Conservation (phyloP, 306 rosid genomes). For the Albizia julibrissin region DNA sequence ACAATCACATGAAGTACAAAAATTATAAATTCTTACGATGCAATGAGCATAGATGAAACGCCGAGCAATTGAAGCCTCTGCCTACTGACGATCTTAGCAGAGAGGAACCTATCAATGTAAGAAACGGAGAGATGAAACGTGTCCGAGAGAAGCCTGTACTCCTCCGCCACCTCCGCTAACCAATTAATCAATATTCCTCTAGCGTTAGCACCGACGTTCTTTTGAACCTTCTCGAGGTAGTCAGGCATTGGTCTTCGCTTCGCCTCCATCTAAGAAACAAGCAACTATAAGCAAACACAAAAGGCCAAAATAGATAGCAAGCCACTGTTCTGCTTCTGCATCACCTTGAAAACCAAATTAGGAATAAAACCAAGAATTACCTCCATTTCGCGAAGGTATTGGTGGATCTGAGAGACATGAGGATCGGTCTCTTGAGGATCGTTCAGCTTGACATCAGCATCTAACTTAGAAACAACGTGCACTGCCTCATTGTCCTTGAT, state of each 20-base stretch:
- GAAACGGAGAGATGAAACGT: constrained; percentile 62
- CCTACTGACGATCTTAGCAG: constrained; percentile 40
- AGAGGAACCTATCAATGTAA: constrained; percentile 65
- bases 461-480: background rate
- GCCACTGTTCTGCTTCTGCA: background rate
- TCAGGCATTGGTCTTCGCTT: constrained; percentile 57
- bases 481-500: background rate
- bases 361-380: constrained; percentile 26
- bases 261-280: constrained; percentile 44
- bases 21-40: constrained; percentile 56
- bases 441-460: background rate
- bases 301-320: background rate
- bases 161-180: constrained; percentile 77
- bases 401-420: constrained; percentile 47
- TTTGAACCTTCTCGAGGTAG: constrained; percentile 65
- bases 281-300: background rate
- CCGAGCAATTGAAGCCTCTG: constrained; percentile 65
- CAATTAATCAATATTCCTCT: constrained; percentile 79
- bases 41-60: constrained; percentile 73
- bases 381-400: constrained; percentile 66
- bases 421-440: constrained; percentile 48
- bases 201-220: constrained; percentile 51
- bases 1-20: background rate
- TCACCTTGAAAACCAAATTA: background rate
- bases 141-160: constrained; percentile 68